A percentile compares a stretch with the other conserved stretches of the same genome.
These are phyloP conservation scores for Globisporangium perplexum DNA, from an alignment of 352 stramenopile species.

Conservation along the genomic window DNA sequence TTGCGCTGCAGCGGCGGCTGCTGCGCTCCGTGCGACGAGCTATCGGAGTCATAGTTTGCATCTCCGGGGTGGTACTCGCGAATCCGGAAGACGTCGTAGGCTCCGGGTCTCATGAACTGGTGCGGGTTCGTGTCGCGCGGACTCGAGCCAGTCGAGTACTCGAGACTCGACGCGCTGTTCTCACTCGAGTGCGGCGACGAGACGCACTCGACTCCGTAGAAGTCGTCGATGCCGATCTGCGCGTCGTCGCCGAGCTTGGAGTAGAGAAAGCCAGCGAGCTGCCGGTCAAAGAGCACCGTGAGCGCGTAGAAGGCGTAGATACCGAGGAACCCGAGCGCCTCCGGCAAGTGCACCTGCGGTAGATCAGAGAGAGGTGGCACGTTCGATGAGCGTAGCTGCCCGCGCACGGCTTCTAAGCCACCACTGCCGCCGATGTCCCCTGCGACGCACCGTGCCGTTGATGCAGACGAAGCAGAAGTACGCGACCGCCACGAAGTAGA, in stretches of 20 bases:
- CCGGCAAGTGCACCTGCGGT: constrained; percentile 37
- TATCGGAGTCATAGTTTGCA: constrained; percentile 42
- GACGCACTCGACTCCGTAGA: constrained; percentile 15
- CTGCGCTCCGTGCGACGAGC: constrained; percentile 24
- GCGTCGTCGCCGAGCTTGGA: constrained; percentile 10
- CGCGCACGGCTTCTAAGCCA: no score
- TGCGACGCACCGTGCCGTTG: constrained; percentile 28
- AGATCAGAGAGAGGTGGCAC: no score
- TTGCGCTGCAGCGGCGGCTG: constrained; percentile 41
- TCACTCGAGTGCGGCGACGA: constrained; percentile 15
- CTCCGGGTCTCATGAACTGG: constrained; percentile 10
- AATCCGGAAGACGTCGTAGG: constrained; percentile 32
- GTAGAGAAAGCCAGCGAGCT: constrained; percentile 20
- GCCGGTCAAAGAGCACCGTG: constrained; percentile 55
- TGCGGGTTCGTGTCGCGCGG: background rate
- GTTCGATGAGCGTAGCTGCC: no score
- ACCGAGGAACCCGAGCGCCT: constrained; percentile 64
- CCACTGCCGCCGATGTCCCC: background rate
- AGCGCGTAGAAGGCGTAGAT: constrained; percentile 65
- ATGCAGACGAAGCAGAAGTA: constrained; percentile 75
- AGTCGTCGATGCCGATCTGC: constrained; percentile 29
- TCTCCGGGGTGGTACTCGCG: constrained; percentile 12
- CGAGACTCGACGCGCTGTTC: constrained; percentile 20
- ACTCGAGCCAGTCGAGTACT: constrained; percentile 2
- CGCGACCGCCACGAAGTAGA: constrained; percentile 64